phyloP scores from a whole-genome alignment of 768 basidiomycete species.

The Gloeostereum incarnatum region DNA sequence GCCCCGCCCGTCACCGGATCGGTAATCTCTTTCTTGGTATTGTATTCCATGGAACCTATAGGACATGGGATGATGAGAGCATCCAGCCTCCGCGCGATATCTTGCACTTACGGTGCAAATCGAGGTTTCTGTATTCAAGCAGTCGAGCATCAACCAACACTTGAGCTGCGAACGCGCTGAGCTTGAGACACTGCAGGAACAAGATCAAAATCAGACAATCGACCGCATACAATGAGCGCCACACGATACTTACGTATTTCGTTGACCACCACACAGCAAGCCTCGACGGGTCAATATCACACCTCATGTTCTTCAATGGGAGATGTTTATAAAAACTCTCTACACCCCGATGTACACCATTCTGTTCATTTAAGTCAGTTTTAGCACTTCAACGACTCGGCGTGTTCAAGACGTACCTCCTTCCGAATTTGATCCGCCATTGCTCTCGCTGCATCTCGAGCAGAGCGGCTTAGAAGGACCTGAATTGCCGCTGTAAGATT shows the following conservation, averaged over 20 bases:
- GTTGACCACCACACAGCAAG: slow-evolving; percentile 54
- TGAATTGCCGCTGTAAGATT: slow-evolving; percentile 45
- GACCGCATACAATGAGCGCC: no score
- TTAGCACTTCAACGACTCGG: neutral
- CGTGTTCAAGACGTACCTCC: slow-evolving; percentile 37
- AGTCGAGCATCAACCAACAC: slow-evolving; percentile 33
- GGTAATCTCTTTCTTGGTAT: slow-evolving; percentile 23
- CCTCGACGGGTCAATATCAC: slow-evolving; percentile 41
- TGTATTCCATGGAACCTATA: slow-evolving; percentile 34
- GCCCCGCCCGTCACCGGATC: slow-evolving; percentile 37
- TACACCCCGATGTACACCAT: slow-evolving; percentile 37
- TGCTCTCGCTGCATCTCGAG: slow-evolving; percentile 35
- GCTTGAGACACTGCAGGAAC: slow-evolving; percentile 36
- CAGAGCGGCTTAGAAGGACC: slow-evolving; percentile 33
- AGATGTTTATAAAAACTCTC: slow-evolving; percentile 52
- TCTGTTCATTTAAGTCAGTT: slow-evolving; percentile 16
- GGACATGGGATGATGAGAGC: no score
- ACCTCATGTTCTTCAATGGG: slow-evolving; percentile 54
- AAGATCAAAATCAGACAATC: neutral
- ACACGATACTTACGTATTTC: slow-evolving; percentile 28
- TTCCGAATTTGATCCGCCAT: slow-evolving; percentile 41
- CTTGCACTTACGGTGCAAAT: slow-evolving; percentile 47
- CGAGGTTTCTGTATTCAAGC: slow-evolving; percentile 31
- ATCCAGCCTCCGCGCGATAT: slow-evolving; percentile 16
- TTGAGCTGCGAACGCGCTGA: slow-evolving; percentile 48